phyloP scores from a whole-genome alignment of 2,329 filamentous ascomycete species.

The Cadophora malorum region DNA sequence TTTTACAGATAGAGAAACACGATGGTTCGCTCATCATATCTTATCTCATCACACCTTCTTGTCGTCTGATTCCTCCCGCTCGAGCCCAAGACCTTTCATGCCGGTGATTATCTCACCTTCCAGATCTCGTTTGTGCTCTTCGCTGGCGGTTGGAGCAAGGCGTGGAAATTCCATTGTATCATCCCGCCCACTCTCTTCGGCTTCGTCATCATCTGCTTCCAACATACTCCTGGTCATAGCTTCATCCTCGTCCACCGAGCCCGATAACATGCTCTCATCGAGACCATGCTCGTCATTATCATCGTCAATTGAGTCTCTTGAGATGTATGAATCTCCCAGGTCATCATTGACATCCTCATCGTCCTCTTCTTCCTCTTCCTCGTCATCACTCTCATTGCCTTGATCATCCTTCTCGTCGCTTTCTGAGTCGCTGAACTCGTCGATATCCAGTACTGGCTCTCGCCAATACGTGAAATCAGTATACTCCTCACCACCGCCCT shows the following conservation, averaged over 20 bases:
- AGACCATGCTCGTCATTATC: slow-evolving; percentile 48
- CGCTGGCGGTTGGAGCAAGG: not conserved
- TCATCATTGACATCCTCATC: slow-evolving; percentile 58
- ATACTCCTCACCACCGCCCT: slow-evolving; percentile 89
- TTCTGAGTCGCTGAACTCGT: slow-evolving; percentile 88
- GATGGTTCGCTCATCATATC: not conserved
- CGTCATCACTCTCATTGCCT: slow-evolving; percentile 59
- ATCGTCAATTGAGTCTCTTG: slow-evolving; percentile 56
- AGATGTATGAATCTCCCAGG: slow-evolving; percentile 63
- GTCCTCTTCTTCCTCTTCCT: slow-evolving; percentile 52
- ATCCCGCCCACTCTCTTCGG: slow-evolving; percentile 36
- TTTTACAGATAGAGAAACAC: not conserved
- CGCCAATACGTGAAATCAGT: slow-evolving; percentile 99
- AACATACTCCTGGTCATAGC: slow-evolving; percentile 36
- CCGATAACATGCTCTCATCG: slow-evolving; percentile 41
- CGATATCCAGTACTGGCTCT: slow-evolving; percentile 80
- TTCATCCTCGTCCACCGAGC: slow-evolving; percentile 40
- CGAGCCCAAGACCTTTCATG: slow-evolving; percentile 58
- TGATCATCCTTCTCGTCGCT: slow-evolving; percentile 61
- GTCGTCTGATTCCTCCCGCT: slow-evolving; percentile 45
- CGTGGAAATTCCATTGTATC: not conserved
- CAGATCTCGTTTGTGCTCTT: slow-evolving; percentile 50
- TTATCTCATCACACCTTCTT: slow-evolving; percentile 30
- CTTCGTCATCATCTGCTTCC: slow-evolving; percentile 46
- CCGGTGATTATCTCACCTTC: slow-evolving; percentile 66